These are phyloP conservation scores for Kwoniella dendrophila DNA, from an alignment of 768 basidiomycete genomes.

Conservation along the genomic window DNA sequence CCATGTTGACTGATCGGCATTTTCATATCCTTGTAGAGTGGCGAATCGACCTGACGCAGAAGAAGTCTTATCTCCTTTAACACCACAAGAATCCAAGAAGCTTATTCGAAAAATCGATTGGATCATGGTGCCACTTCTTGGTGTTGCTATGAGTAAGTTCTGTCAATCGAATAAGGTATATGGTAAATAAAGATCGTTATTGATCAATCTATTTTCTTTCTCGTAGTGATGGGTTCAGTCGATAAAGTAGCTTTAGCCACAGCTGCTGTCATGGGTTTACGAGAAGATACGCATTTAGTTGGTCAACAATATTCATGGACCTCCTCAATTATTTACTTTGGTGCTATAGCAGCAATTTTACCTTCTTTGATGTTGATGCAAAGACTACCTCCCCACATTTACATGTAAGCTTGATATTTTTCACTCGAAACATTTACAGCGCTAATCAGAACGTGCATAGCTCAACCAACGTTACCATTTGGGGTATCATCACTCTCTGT, in stretches of 20 bases:
- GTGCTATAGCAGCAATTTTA: constrained; percentile 20
- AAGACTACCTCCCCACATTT: constrained; percentile 26
- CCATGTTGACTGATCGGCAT: background rate
- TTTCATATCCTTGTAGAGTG: constrained; percentile 5
- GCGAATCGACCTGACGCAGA: constrained; percentile 29
- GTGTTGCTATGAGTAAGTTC: constrained; percentile 18
- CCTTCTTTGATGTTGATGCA: constrained; percentile 26
- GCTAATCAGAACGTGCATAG: constrained; percentile 3
- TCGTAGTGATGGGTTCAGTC: constrained; percentile 29
- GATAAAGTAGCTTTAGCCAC: constrained; percentile 42
- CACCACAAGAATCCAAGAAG: constrained; percentile 23
- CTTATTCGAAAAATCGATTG: constrained; percentile 36
- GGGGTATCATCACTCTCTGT: constrained; percentile 36
- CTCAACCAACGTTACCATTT: constrained; percentile 30
- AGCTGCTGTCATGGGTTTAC: constrained; percentile 38
- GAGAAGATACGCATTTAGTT: constrained; percentile 29
- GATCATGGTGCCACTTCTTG: constrained; percentile 30
- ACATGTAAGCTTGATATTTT: constrained; percentile 5
- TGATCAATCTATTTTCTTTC: background rate
- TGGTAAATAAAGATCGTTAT: background rate
- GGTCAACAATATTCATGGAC: constrained; percentile 33
- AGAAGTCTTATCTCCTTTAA: constrained; percentile 25
- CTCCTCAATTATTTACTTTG: constrained; percentile 26
- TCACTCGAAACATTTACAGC: background rate
- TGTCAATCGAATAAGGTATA: background rate